Evolutionary conservation across 2,329 filamentous ascomycete genomes (phyloP).

Genomic region (Diaporthe capsici): DNA sequence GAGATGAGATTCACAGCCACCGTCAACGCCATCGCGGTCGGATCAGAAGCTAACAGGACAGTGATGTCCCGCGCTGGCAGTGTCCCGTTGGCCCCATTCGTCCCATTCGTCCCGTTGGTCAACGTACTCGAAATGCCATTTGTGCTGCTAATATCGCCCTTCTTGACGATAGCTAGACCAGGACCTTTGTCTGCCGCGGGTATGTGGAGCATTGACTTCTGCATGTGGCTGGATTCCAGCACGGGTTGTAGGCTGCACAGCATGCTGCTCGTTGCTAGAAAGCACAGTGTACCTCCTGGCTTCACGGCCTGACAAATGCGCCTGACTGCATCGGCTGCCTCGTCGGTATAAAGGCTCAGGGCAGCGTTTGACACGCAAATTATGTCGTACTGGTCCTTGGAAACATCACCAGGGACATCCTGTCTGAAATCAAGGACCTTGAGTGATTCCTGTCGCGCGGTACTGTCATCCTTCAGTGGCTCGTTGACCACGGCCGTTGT

Average conservation of each 20-base stretch:
- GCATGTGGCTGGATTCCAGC: neutral
- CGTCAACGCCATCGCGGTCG: neutral
- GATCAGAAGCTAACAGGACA: conserved; percentile 32
- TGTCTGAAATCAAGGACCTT: neutral
- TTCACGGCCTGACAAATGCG: neutral
- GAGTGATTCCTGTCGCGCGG: neutral
- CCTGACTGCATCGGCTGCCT: neutral
- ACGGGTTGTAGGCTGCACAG: neutral
- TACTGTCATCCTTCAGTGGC: neutral
- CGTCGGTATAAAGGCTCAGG: neutral
- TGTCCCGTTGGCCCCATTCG: neutral
- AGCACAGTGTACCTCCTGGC: neutral
- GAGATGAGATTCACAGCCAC: conserved; percentile 15
- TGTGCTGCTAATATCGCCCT: conserved; percentile 2
- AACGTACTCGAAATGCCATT: conserved; percentile 8
- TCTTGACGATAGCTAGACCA: neutral
- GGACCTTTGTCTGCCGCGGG: conserved; percentile 5
- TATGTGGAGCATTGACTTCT: neutral
- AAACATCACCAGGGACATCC: neutral
- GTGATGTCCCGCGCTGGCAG: conserved; percentile 3
- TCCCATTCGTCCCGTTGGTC: conserved; percentile 1
- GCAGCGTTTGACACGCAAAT: neutral
- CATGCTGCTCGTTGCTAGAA: neutral
- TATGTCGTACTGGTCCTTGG: neutral
- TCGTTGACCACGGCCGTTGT: neutral